phyloP scores from a whole-genome alignment of 164 flowering plant species.

The Piper betle region DNA sequence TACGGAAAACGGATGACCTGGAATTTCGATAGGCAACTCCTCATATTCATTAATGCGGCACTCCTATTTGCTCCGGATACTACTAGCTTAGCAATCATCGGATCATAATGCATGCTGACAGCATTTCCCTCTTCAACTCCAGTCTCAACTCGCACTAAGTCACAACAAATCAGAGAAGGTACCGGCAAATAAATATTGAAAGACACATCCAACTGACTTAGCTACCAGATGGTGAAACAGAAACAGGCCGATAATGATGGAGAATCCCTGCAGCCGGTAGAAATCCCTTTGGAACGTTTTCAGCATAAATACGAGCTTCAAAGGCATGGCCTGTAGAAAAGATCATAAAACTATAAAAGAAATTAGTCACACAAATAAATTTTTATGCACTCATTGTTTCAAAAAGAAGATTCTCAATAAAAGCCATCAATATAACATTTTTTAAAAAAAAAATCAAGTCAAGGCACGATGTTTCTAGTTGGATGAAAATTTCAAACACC shows the following conservation, averaged over 20 bases:
- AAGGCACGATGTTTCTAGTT: no score
- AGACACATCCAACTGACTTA: neutral
- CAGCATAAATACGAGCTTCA: constrained; percentile 98
- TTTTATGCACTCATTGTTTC: neutral
- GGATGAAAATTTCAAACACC: no score
- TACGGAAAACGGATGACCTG: constrained; percentile 34
- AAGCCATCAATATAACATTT: no score
- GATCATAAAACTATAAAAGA: neutral
- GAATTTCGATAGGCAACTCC: constrained; percentile 70
- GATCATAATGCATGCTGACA: constrained; percentile 98
- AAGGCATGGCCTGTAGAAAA: constrained; percentile 77
- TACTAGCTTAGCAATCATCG: constrained; percentile 99
- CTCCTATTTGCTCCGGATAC: constrained; percentile 83
- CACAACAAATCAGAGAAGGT: neutral
- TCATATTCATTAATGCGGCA: constrained; percentile 80
- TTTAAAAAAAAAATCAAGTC: neutral
- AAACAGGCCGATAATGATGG: constrained; percentile 76
- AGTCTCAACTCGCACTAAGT: constrained; percentile 87
- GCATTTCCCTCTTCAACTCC: constrained; percentile 90
- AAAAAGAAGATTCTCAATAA: no score
- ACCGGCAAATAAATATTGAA: neutral
- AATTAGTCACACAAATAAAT: no score
- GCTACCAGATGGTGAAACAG: constrained; percentile 60
- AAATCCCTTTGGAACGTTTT: constrained; percentile 95
- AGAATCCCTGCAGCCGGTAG: constrained; percentile 97